phyloP scores from a whole-genome alignment of 2,329 filamentous ascomycete species.

The Fusarium sp. region DNA sequence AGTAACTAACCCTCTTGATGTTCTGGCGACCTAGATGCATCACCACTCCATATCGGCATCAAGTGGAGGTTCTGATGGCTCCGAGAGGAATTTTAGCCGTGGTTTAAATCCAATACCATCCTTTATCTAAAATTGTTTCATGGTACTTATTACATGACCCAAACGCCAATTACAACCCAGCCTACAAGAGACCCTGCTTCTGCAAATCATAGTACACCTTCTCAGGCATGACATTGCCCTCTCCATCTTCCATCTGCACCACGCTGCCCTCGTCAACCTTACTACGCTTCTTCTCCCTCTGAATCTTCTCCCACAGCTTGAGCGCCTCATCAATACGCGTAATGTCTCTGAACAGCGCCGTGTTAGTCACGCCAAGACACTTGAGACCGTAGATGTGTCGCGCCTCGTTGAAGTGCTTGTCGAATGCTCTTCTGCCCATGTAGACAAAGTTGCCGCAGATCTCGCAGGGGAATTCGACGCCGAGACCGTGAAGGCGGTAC shows the following conservation, averaged over 20 bases:
- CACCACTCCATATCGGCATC: background rate
- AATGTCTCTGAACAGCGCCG: conserved; percentile 92
- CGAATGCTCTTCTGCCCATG: conserved; percentile 94
- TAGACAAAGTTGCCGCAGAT: conserved; percentile 99
- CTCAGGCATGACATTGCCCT: conserved; percentile 99
- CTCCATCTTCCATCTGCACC: conserved; percentile 97
- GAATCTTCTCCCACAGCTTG: conserved; percentile 92
- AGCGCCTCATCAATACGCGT: conserved; percentile 90
- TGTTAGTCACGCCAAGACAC: conserved; percentile 92
- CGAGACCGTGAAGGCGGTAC: conserved; percentile 94
- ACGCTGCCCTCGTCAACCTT: conserved; percentile 83
- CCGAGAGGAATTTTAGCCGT: background rate
- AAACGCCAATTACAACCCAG: conserved; percentile 15
- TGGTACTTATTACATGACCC: background rate
- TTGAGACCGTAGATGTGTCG: conserved; percentile 93
- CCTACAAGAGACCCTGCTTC: conserved; percentile 85
- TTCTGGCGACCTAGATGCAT: background rate
- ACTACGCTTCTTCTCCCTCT: conserved; percentile 82
- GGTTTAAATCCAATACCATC: background rate
- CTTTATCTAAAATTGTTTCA: background rate
- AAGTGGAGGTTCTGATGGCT: background rate
- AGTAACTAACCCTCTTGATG: no score
- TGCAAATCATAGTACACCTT: conserved; percentile 97
- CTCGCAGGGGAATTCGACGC: conserved; percentile 94
- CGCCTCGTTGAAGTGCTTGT: conserved; percentile 98